Evolutionary conservation across 2,329 filamentous ascomycete species (phyloP).

Genomic region (Fusarium sp.): DNA sequence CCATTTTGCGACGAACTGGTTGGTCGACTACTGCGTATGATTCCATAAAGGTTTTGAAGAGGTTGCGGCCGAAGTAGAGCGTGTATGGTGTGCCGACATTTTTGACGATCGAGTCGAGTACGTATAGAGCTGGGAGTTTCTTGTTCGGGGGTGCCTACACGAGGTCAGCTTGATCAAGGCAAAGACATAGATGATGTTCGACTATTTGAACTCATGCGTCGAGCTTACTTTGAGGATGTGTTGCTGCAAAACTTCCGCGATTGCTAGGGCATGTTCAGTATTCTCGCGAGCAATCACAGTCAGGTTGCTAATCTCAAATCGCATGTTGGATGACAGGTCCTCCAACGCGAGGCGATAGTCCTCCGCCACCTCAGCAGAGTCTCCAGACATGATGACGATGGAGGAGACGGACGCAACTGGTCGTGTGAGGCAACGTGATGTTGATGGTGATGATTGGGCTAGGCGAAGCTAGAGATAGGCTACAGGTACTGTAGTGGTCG

Average conservation of each 20-base stretch:
- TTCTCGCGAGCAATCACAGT: constrained; percentile 98
- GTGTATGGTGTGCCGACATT: constrained; percentile 99
- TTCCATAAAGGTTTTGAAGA: constrained; percentile 97
- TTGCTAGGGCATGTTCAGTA: constrained; percentile 93
- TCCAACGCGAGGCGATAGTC: constrained; percentile 95
- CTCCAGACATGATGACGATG: constrained; percentile 60
- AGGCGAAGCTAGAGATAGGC: constrained; percentile 26
- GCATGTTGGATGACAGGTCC: constrained; percentile 90
- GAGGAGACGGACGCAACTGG: constrained; percentile 31
- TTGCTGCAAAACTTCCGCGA: constrained; percentile 89
- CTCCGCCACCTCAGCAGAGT: constrained; percentile 87
- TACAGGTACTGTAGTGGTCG: constrained; percentile 5
- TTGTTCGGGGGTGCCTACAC: constrained; percentile 84
- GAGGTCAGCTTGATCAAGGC: constrained; percentile 53
- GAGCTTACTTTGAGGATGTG: constrained; percentile 92
- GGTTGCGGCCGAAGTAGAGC: constrained; percentile 89
- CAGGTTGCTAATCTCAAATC: constrained; percentile 96
- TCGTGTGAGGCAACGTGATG: constrained; percentile 23
- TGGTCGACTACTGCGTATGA: constrained; percentile 91
- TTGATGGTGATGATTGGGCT: constrained; percentile 27
- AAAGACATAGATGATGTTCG: neutral
- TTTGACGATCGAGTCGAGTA: constrained; percentile 98
- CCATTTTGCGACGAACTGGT: constrained; percentile 87
- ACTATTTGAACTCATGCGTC: neutral
- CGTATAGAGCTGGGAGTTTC: constrained; percentile 95